Evolutionary conservation across 2,329 filamentous ascomycete genomes (phyloP).

Genomic region (Aspergillus tubingensis): DNA sequence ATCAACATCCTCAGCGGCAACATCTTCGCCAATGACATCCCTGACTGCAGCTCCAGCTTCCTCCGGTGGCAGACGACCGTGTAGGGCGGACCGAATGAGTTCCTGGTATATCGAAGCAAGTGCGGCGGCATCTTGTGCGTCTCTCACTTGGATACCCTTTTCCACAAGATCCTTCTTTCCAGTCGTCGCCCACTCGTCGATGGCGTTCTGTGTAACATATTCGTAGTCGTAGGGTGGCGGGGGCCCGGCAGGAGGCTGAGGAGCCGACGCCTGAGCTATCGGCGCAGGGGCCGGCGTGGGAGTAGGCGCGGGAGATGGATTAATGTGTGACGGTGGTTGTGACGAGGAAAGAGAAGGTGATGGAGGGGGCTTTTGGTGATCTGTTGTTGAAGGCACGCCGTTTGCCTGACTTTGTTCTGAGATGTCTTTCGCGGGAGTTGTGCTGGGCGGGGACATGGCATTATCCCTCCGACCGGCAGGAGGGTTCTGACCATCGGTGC

Average conservation of each 20-base stretch:
- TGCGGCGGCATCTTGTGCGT: constrained; percentile 67
- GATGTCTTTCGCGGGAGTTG: constrained; percentile 30
- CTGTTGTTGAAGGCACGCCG: constrained; percentile 25
- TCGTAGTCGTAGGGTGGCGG: constrained; percentile 67
- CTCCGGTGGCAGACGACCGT: constrained; percentile 64
- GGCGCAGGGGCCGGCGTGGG: constrained; percentile 7
- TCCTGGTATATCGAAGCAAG: constrained; percentile 81
- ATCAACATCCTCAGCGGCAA: constrained; percentile 51
- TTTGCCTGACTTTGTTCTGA: constrained; percentile 34
- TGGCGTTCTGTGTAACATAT: constrained; percentile 69
- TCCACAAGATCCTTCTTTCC: constrained; percentile 69
- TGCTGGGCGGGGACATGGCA: constrained; percentile 36
- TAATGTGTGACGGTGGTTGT: constrained; percentile 23
- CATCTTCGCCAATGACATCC: constrained; percentile 67
- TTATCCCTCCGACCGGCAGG: constrained; percentile 31
- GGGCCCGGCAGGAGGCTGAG: constrained; percentile 24
- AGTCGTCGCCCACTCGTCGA: constrained; percentile 67
- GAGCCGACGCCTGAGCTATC: constrained; percentile 15
- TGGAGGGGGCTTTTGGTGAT: constrained; percentile 19
- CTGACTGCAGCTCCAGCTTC: constrained; percentile 74
- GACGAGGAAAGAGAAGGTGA: constrained; percentile 18
- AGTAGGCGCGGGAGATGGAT: constrained; percentile 20
- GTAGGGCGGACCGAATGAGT: constrained; percentile 73
- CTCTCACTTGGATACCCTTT: constrained; percentile 64
- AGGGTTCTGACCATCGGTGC: constrained; percentile 39